A percentile compares a stretch with the other conserved stretches of the same genome.
Conservation (phyloP, 179 eudicot species). For the Silene vulgaris region DNA sequence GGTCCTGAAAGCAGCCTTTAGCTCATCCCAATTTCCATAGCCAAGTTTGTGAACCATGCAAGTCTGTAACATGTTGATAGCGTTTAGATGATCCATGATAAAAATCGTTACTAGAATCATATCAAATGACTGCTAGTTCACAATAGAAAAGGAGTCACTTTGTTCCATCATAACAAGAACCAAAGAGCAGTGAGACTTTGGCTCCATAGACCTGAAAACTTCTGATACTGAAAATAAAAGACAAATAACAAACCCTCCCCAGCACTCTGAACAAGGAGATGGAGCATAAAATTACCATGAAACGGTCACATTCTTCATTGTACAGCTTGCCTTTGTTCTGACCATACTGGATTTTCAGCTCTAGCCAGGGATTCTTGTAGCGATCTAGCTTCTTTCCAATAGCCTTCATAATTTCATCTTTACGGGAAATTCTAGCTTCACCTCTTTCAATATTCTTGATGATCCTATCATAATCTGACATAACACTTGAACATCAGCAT, state of each 20-base stretch:
- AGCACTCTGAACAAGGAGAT: neutral
- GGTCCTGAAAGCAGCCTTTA: conserved; percentile 86
- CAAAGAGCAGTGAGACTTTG: neutral
- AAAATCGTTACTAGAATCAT: neutral
- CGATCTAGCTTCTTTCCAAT: conserved; percentile 92
- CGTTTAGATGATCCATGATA: neutral
- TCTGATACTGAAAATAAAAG: neutral
- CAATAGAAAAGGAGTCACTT: neutral
- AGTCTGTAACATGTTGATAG: conserved; percentile 38
- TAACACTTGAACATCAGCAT: conserved; percentile 19
- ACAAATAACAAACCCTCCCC: neutral
- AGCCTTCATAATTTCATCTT: conserved; percentile 96
- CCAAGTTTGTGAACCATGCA: conserved; percentile 99
- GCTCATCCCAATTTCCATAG: conserved; percentile 98
- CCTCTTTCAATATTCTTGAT: conserved; percentile 96
- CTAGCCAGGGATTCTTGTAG: conserved; percentile 97
- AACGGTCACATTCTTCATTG: conserved; percentile 97
- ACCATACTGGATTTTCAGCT: conserved; percentile 91
- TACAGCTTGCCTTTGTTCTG: conserved; percentile 97
- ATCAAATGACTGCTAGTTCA: neutral
- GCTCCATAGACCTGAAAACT: neutral
- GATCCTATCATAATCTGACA: conserved; percentile 83
- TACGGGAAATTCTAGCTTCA: conserved; percentile 90
- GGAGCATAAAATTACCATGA: conserved; percentile 57
- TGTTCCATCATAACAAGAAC: neutral